Conservation (phyloP, 495 filamentous ascomycete species). For the Daldinia caldariorum region DNA sequence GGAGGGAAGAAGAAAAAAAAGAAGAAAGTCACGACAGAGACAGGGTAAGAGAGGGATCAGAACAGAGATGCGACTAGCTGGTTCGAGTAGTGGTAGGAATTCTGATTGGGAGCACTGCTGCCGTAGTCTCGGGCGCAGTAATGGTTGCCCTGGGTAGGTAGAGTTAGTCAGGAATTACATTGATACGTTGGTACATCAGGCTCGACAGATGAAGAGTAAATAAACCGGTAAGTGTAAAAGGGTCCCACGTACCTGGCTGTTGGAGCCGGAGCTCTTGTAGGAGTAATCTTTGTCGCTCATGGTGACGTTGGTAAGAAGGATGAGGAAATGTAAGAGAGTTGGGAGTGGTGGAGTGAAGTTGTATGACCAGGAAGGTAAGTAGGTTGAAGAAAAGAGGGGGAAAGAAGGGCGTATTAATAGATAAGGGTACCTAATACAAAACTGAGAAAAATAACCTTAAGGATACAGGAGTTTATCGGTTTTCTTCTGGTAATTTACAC, state of each 20-base stretch:
- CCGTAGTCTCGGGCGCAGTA: slow-evolving; percentile 65
- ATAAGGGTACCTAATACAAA: too few species aligned
- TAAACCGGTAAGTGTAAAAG: too few species aligned
- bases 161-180: too few species aligned
- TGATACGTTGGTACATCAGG: neutral
- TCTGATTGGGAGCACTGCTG: slow-evolving; percentile 54
- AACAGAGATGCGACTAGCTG: slow-evolving; percentile 42
- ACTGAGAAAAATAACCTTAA: too few species aligned
- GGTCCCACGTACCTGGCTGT: slow-evolving; percentile 49
- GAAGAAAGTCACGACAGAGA: neutral
- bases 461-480: too few species aligned
- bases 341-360: neutral
- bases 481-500: too few species aligned
- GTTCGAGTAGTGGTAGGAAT: slow-evolving; percentile 69
- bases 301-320: slow-evolving; percentile 10
- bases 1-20: too few species aligned
- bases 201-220: neutral
- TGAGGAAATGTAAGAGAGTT: neutral
- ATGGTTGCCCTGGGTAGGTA: slow-evolving; percentile 60
- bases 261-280: slow-evolving; percentile 56
- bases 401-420: neutral
- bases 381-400: slow-evolving; percentile 2
- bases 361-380: neutral
- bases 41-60: slow-evolving; percentile 3
- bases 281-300: slow-evolving; percentile 51